These are phyloP conservation scores for Alternaria conjuncta DNA, from an alignment of 2,329 filamentous ascomycete genomes.

Conservation along the genomic window DNA sequence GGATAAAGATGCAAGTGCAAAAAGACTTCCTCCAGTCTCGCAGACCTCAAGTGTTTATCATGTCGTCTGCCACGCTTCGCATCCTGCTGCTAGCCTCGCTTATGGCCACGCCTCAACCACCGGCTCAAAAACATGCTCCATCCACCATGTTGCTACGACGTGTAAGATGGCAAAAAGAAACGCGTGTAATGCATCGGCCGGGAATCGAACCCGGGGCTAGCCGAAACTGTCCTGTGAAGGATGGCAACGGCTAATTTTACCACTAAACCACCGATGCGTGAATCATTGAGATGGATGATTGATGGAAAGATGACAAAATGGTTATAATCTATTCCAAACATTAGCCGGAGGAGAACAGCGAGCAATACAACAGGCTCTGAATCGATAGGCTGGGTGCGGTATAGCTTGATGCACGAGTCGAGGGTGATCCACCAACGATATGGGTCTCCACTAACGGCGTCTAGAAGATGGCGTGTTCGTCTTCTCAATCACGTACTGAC, in stretches of 20 bases:
- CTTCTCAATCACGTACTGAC: neutral
- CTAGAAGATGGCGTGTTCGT: neutral
- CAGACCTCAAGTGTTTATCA: neutral
- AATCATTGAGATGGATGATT: neutral
- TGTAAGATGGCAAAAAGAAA: neutral
- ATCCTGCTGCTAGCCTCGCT: neutral
- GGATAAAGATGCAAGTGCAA: neutral
- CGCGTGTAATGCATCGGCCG: neutral
- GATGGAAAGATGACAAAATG: neutral
- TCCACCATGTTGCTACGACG: neutral
- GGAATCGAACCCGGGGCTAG: slow-evolving; percentile 26
- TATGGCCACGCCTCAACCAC: neutral
- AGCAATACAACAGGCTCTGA: neutral
- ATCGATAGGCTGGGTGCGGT: neutral
- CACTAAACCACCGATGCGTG: slow-evolving; percentile 27
- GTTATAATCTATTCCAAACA: too few species aligned
- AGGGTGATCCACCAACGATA: neutral
- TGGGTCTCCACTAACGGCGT: neutral
- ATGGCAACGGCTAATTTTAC: slow-evolving; percentile 31
- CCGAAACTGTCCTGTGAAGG: slow-evolving; percentile 11
- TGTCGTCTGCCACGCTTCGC: neutral
- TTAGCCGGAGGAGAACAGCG: too few species aligned
- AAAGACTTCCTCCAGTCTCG: neutral
- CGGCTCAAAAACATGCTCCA: neutral
- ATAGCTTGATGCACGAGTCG: neutral